phyloP scores from a whole-genome alignment of 2,329 filamentous ascomycete genomes.

The Microdochium nivale region DNA sequence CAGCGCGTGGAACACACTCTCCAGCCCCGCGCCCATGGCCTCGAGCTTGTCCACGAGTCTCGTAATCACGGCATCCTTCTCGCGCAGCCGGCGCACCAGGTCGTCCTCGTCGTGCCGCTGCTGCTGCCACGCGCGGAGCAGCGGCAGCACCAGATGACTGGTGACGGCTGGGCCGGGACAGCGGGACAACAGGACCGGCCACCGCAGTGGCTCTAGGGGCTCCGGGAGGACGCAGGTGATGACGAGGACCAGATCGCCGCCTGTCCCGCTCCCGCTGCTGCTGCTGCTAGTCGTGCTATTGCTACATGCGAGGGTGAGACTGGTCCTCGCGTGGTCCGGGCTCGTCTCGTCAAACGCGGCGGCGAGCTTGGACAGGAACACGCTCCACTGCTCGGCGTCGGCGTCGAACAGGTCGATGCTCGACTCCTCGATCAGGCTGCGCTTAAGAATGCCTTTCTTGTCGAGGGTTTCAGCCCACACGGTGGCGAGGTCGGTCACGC shows the following conservation, averaged over 20 bases:
- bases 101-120: constrained; percentile 30
- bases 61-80: constrained; percentile 43
- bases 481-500: constrained; percentile 62
- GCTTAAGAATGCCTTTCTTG: constrained; percentile 50
- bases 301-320: constrained; percentile 27
- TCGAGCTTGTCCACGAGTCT: constrained; percentile 47
- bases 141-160: constrained; percentile 40
- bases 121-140: constrained; percentile 36
- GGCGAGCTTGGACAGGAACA: constrained; percentile 56
- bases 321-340: constrained; percentile 32
- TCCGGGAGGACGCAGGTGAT: constrained; percentile 52
- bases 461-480: constrained; percentile 65
- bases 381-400: constrained; percentile 56
- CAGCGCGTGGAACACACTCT: constrained; percentile 43
- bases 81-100: constrained; percentile 31
- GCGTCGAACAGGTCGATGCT: constrained; percentile 64
- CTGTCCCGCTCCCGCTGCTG: constrained; percentile 9
- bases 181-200: constrained; percentile 52
- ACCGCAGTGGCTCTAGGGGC: constrained; percentile 54
- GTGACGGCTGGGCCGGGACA: constrained; percentile 31
- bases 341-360: constrained; percentile 39
- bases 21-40: constrained; percentile 39
- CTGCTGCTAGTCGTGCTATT: constrained; percentile 16
- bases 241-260: constrained; percentile 38
- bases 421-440: constrained; percentile 54